Conservation (phyloP, 495 filamentous ascomycete species). For the Saxophila tyrrhenica region DNA sequence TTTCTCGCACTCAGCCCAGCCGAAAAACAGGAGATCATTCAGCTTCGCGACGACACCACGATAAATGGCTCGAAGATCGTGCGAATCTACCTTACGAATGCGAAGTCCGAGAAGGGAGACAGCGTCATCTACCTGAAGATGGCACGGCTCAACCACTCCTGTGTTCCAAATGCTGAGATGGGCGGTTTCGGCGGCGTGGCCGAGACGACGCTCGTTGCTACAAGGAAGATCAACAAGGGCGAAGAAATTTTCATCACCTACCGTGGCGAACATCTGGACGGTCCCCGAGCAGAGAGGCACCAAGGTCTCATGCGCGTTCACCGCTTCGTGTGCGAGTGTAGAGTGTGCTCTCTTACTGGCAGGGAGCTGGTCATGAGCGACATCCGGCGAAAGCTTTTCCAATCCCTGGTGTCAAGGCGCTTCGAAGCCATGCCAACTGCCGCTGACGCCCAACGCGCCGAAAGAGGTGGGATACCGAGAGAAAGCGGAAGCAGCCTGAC, state of each 20-base stretch:
- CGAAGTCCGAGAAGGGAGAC: too few species aligned
- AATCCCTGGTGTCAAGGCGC: background rate
- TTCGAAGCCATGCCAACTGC: background rate
- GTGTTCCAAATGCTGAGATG: background rate
- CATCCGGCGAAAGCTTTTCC: background rate
- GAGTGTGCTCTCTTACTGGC: background rate
- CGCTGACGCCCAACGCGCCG: background rate
- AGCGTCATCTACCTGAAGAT: too few species aligned
- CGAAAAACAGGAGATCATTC: too few species aligned
- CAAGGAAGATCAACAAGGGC: background rate
- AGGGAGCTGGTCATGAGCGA: background rate
- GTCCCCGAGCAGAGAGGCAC: background rate
- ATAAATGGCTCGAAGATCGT: too few species aligned
- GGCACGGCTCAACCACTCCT: too few species aligned
- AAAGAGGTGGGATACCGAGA: too few species aligned
- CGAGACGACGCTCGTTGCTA: background rate
- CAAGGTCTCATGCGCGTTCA: background rate
- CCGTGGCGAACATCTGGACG: background rate
- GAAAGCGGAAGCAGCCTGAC: background rate
- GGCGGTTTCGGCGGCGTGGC: background rate
- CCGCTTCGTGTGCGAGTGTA: background rate
- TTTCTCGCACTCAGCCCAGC: too few species aligned
- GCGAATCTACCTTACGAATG: too few species aligned
- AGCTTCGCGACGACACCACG: too few species aligned
- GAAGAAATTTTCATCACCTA: background rate